These are phyloP conservation scores for Mayamaea pseudoterrestris DNA, from an alignment of 108 stramenopile genomes.

Conservation along the genomic window DNA sequence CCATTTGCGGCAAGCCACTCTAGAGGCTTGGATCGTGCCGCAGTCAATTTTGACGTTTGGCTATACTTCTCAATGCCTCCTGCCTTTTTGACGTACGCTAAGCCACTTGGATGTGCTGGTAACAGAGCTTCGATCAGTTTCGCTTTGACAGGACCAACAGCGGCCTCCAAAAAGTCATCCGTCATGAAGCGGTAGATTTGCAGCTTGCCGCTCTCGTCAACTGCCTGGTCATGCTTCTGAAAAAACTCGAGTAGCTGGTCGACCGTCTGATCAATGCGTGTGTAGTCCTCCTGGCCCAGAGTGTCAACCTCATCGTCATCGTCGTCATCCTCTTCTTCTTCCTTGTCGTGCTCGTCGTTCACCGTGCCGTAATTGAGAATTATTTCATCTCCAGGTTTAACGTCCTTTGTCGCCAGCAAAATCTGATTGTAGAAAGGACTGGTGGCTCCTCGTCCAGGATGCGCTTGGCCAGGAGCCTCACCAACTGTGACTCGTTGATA, in stretches of 20 bases:
- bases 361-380: conserved; percentile 58
- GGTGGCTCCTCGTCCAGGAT: conserved; percentile 57
- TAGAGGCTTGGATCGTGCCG: no score
- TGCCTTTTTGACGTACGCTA: conserved; percentile 30
- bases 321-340: no score
- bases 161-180: conserved; percentile 48
- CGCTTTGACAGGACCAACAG: conserved; percentile 37
- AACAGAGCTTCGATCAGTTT: conserved; percentile 20
- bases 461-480: conserved; percentile 12
- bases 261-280: conserved; percentile 50
- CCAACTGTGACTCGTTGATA: conserved; percentile 15
- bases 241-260: conserved; percentile 63
- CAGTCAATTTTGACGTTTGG: no score
- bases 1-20: conserved; percentile 62
- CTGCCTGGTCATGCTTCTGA: conserved; percentile 39
- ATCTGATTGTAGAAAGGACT: conserved; percentile 46
- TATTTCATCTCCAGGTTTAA: conserved; percentile 46
- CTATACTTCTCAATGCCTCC: conserved; percentile 39
- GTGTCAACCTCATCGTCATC: conserved; percentile 26
- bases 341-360: no score
- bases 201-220: conserved; percentile 39
- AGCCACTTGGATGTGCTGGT: conserved; percentile 40
- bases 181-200: conserved; percentile 63
- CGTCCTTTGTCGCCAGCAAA: conserved; percentile 41
- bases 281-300: conserved; percentile 42